Evolutionary conservation across 2,329 filamentous ascomycete genomes (phyloP).

Genomic region (Calonectria pteridis): DNA sequence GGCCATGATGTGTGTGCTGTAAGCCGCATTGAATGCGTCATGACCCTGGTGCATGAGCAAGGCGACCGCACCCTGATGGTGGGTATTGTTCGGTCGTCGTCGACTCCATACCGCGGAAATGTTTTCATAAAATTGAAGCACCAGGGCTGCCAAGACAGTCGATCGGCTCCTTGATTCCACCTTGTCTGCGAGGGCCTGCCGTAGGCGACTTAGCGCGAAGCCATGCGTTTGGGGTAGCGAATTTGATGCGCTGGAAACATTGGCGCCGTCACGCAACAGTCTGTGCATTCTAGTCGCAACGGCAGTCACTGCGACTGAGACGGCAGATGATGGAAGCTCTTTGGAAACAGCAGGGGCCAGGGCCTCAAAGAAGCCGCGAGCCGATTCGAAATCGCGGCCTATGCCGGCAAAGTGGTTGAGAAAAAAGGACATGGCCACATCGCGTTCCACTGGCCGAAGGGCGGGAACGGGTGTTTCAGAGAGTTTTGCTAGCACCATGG

Average conservation of each 20-base stretch:
- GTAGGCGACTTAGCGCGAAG: slow-evolving; percentile 19
- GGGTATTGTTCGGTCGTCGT: not conserved
- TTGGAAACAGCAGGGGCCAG: slow-evolving; percentile 17
- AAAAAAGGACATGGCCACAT: slow-evolving; percentile 25
- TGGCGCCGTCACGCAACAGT: slow-evolving; percentile 16
- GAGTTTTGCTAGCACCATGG: not conserved
- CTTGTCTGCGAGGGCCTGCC: slow-evolving; percentile 3
- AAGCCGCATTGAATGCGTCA: not conserved
- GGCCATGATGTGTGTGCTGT: not conserved
- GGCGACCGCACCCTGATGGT: slow-evolving; percentile 23
- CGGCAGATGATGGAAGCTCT: slow-evolving; percentile 16
- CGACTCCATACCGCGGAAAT: slow-evolving; percentile 15
- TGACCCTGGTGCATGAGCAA: slow-evolving; percentile 19
- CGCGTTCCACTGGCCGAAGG: slow-evolving; percentile 14
- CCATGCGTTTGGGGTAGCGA: not conserved
- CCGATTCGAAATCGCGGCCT: slow-evolving; percentile 16
- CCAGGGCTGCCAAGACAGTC: slow-evolving; percentile 19
- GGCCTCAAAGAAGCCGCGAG: slow-evolving; percentile 28
- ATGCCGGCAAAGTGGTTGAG: slow-evolving; percentile 16
- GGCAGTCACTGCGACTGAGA: slow-evolving; percentile 20
- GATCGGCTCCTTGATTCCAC: slow-evolving; percentile 12
- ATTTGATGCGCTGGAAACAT: not conserved
- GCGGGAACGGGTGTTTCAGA: not conserved
- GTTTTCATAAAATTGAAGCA: slow-evolving; percentile 28
- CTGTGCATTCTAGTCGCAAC: slow-evolving; percentile 16